Percentiles rank a stretch among this genome's conserved stretches.
These are phyloP conservation scores for Amaranthus tricolor DNA, from an alignment of 179 eudicot species.

Conservation along the genomic window DNA sequence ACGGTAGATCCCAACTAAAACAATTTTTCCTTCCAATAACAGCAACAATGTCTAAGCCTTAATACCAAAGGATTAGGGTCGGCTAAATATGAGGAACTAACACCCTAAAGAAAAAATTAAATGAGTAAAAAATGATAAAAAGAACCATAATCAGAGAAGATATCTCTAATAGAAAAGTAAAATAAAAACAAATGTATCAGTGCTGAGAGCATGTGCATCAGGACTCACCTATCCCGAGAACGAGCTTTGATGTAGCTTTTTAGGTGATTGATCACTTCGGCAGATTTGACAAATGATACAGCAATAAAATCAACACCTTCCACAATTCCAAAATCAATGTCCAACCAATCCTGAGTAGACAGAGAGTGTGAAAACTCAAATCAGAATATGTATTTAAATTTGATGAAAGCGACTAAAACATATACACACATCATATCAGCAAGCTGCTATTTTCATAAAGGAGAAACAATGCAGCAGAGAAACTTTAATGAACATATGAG, in stretches of 20 bases:
- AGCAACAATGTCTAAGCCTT: no score
- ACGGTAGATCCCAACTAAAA: no score
- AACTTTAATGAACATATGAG: no score
- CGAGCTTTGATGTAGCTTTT: constrained; percentile 78
- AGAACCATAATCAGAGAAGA: background rate
- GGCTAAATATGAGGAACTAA: no score
- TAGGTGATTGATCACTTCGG: constrained; percentile 80
- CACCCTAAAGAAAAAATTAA: background rate
- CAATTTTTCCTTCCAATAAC: no score
- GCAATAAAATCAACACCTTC: constrained; percentile 92
- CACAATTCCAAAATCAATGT: constrained; percentile 83
- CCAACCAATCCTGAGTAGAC: constrained; percentile 77
- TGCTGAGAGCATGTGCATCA: background rate
- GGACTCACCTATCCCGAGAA: constrained; percentile 56
- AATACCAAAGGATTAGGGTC: no score
- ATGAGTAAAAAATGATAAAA: background rate
- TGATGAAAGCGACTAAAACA: background rate
- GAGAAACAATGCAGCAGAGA: no score
- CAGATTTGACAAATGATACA: constrained; percentile 84
- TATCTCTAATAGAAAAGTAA: background rate
- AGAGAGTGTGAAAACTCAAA: constrained; percentile 9
- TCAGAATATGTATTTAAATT: background rate
- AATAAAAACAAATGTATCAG: background rate
- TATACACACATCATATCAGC: background rate
- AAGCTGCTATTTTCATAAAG: no score